A percentile compares a stretch with the other conserved stretches of the same genome.
phyloP scores from a whole-genome alignment of 805 yeast genomes.

The Ogataea paradorogensis region DNA sequence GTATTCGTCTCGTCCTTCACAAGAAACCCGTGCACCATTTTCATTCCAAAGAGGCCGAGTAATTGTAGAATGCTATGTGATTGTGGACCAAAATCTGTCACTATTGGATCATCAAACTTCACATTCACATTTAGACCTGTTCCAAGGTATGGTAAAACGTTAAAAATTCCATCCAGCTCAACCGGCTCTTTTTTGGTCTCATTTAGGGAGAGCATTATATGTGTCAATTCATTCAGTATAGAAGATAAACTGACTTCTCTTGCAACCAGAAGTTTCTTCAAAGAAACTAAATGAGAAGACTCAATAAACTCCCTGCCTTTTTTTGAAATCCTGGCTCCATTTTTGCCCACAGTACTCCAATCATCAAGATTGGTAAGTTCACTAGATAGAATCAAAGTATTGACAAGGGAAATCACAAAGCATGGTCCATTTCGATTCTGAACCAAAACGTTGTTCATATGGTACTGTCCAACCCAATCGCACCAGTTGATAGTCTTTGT shows the following conservation, averaged over 20 bases:
- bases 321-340: background rate
- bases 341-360: slow-evolving; percentile 22
- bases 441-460: slow-evolving; percentile 55
- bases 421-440: slow-evolving; percentile 89
- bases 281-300: slow-evolving; percentile 13
- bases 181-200: slow-evolving; percentile 26
- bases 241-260: slow-evolving; percentile 34
- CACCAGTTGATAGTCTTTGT: slow-evolving; percentile 31
- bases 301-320: background rate
- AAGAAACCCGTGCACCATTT: slow-evolving; percentile 74
- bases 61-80: slow-evolving; percentile 21
- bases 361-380: slow-evolving; percentile 29
- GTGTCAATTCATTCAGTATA: slow-evolving; percentile 50
- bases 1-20: slow-evolving; percentile 10
- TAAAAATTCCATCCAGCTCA: slow-evolving; percentile 40
- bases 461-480: slow-evolving; percentile 23
- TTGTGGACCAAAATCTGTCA: slow-evolving; percentile 22
- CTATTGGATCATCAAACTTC: slow-evolving; percentile 43
- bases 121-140: slow-evolving; percentile 76
- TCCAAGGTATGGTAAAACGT: slow-evolving; percentile 59
- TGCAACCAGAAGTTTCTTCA: slow-evolving; percentile 25
- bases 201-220: slow-evolving; percentile 36
- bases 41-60: slow-evolving; percentile 25
- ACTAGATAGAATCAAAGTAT: slow-evolving; percentile 56
- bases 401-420: slow-evolving; percentile 74